These are phyloP conservation scores for Suhomyces sp. DNA, from an alignment of 805 yeast species.

Conservation along the genomic window DNA sequence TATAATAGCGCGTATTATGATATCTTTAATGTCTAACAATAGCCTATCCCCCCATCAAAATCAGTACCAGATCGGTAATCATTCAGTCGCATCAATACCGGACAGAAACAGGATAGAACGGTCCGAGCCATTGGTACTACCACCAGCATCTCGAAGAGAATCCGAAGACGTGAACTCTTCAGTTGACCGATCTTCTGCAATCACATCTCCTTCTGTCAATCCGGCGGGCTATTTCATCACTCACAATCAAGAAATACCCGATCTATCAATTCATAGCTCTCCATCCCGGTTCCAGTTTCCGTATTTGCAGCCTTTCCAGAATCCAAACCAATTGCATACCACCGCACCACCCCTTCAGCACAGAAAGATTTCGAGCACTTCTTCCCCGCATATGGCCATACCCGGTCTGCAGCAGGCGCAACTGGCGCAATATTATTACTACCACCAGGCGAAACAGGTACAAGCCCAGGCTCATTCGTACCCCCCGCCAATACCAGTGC, in stretches of 20 bases:
- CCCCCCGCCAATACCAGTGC: background rate
- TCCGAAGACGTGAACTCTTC: background rate
- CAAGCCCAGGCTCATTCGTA: background rate
- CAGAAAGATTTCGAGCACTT: slow-evolving; percentile 2
- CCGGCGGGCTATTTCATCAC: background rate
- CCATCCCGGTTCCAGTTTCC: background rate
- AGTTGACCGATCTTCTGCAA: background rate
- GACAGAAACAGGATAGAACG: background rate
- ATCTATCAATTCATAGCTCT: slow-evolving; percentile 1
- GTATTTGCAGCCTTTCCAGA: background rate
- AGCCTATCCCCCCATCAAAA: background rate
- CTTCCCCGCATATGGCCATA: slow-evolving; percentile 2
- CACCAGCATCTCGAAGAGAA: background rate
- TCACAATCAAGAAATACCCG: background rate
- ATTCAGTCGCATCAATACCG: background rate
- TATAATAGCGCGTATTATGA: slow-evolving; percentile 2
- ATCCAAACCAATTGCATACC: background rate
- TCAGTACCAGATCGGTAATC: background rate
- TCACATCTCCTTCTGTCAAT: background rate
- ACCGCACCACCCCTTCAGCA: background rate
- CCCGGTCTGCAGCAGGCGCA: background rate
- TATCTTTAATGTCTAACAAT: slow-evolving; percentile 6
- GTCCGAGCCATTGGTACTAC: background rate
- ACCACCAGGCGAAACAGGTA: background rate
- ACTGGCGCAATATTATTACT: slow-evolving; percentile 1